Evolutionary conservation across 352 stramenopile species (phyloP), one percentile per base, ranked within the genome.

Genomic region (Phytophthora chlamydospora): DNA sequence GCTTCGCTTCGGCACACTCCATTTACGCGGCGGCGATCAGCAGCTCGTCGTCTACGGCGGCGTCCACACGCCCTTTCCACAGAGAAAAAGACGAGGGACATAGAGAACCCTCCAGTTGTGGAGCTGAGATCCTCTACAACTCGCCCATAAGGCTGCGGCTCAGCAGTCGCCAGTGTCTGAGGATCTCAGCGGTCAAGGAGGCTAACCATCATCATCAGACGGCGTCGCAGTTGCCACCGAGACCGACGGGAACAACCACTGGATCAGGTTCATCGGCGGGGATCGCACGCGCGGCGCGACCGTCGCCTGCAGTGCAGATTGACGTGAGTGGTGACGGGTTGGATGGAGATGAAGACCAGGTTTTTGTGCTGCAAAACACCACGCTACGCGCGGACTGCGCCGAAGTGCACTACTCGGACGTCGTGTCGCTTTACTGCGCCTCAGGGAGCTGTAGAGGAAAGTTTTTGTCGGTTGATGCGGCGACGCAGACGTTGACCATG

Each of bases 301-400:
- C 40, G 11, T 44, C 61, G 32, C 57, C 51, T 47, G 42, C 14
- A 9, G 40, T 73, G 32, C 49, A 67, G 44, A 85, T 94, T 50
- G 73, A 89, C 52, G 76, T 86, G 3, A 68, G 71, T 8, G 85
- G 85, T 27, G 76, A 85, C 58, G 83, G 85, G 0, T 68, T 91
- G 27, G 78, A 79, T 51, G 83, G 81, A n/a, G 85, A 96, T 38
- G 68, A 76, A 11, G 78, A 90, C 41, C 85, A 96, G 41, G 73
- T 92, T 6, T 96, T 96, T 64, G 80, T 88, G 45, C 51, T 94
- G 14, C 59, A 92, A 24, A 94, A 94, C 46, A 83, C 74, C 2
- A 86, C 77, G 33, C 73, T 92, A 54, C 81, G 82, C 11, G 73
- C 74, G 6, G 85, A 94, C 58, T 83, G 76, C 48, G 81, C 72